Percentiles rank a stretch among this genome's conserved stretches.
Evolutionary conservation across 83 land plant species (phyloP).

Genomic region (Diphasiastrum complanatum): DNA sequence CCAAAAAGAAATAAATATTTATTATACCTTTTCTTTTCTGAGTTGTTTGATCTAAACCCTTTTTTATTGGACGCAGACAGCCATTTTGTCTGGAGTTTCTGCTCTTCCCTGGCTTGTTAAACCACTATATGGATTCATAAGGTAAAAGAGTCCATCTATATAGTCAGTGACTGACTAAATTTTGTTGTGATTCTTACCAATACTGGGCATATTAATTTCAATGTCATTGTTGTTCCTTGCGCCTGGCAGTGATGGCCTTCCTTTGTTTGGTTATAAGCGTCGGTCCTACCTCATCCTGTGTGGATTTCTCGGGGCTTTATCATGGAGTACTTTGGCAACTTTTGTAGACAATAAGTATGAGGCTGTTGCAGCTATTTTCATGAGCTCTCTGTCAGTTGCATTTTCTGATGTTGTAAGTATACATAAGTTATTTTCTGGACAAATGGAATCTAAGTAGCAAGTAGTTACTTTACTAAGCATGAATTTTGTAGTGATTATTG

Average conservation of each 20-base stretch:
- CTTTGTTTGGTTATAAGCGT: slow-evolving; percentile 94
- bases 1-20: too few species aligned
- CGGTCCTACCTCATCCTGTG: slow-evolving; percentile 85
- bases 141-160: too few species aligned
- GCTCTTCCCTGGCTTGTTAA: slow-evolving; percentile 91
- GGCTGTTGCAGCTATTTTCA: slow-evolving; percentile 75
- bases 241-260: slow-evolving; percentile 78
- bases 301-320: slow-evolving; percentile 86
- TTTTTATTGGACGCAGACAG: slow-evolving; percentile 66
- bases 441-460: too few species aligned
- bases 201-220: neutral
- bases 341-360: slow-evolving; percentile 76
- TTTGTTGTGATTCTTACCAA: neutral
- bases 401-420: slow-evolving; percentile 94
- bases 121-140: slow-evolving; percentile 92
- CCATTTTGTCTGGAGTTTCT: slow-evolving; percentile 81
- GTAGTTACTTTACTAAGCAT: too few species aligned
- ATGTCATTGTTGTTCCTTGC: neutral
- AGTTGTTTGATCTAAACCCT: too few species aligned
- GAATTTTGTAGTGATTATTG: too few species aligned
- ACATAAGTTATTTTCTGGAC: too few species aligned
- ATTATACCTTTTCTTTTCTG: too few species aligned
- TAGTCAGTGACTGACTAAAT: too few species aligned
- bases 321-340: slow-evolving; percentile 80
- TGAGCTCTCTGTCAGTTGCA: slow-evolving; percentile 94